phyloP scores from a whole-genome alignment of 257 asterid species.

The Gardenia jasminoides region DNA sequence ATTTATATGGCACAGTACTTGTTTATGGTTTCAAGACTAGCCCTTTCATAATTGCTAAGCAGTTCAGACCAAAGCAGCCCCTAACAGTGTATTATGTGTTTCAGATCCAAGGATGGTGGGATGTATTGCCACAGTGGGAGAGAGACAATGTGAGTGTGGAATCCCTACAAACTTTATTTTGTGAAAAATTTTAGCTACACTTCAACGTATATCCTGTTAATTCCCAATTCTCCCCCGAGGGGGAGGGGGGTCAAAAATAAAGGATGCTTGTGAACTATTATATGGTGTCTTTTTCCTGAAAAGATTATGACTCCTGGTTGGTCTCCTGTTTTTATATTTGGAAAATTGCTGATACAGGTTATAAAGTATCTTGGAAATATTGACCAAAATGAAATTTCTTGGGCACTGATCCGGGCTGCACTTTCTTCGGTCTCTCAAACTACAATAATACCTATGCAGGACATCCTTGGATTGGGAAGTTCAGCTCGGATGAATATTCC shows the following conservation, averaged over 20 bases:
- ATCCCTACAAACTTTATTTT: neutral
- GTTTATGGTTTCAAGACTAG: neutral
- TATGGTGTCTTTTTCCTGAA: no score
- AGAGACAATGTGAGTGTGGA: slow-evolving; percentile 62
- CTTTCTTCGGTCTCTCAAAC: slow-evolving; percentile 85
- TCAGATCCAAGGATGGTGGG: slow-evolving; percentile 97
- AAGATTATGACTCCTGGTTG: neutral
- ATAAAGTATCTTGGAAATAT: slow-evolving; percentile 57
- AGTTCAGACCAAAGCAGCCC: neutral
- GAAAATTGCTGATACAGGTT: slow-evolving; percentile 49
- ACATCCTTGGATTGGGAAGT: slow-evolving; percentile 78
- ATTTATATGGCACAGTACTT: neutral
- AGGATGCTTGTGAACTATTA: neutral
- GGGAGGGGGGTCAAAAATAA: no score
- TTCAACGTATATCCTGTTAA: neutral
- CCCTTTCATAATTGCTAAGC: slow-evolving; percentile 4
- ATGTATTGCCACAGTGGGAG: slow-evolving; percentile 66
- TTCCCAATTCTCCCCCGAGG: no score
- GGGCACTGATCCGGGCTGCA: slow-evolving; percentile 81
- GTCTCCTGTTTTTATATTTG: slow-evolving; percentile 10
- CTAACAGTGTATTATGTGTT: slow-evolving; percentile 3
- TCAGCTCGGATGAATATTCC: slow-evolving; percentile 94
- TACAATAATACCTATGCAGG: slow-evolving; percentile 95
- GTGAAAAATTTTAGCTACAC: neutral
- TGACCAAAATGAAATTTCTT: slow-evolving; percentile 67